Evolutionary conservation across 2,329 filamentous ascomycete species (phyloP), one percentile per base, ranked within the genome.

Genomic region (Stagonosporopsis rhizophila): DNA sequence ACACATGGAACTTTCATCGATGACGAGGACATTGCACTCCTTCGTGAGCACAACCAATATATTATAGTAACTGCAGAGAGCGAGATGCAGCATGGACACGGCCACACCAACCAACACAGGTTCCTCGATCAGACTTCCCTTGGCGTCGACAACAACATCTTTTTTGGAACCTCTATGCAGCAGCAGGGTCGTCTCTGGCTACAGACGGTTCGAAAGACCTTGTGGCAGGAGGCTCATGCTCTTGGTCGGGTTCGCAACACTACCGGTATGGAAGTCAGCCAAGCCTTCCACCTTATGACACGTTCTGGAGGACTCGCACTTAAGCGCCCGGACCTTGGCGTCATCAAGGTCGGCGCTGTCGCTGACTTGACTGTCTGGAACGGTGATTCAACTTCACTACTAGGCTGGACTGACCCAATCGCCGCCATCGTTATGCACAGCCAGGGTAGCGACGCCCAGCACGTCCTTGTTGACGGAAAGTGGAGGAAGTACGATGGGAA

Each of bases 31-130:
- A 73, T 74, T 0, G 49, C 68, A 1, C 73, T 83, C 0, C 77
- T 86, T 0, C 80, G 81, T 11, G 56, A 70, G 0, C 78, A 78
- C 2, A 81, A 86, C 69, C 79, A 85, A 45, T 81, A 82, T 69
- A 70, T 87, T 37, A 83, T 82, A 46, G 83, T 83, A 55, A 86
- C 85, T 0, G 82, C 83, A 1, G 85, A 87, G 64, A 84, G 81
- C 0, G 84, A 87, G 62, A 81, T 84, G 77, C 82, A 85, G 65
- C 86, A 81, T 67, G 83, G 84, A 15, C 82, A 84, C 61, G 75
- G 71, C 0, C 81, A 85, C 54, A 75, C 77, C 1, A 65, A 70
- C 34, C 76, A 72, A 17, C 75, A 81, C 49, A 66, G 75, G 8
- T 73, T 81, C 27, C 77, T 78, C 25, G 83, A 86, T 61, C 82